Conservation (phyloP, 1,284 basidiomycete genomes). For the Moesziomyces sp. region DNA sequence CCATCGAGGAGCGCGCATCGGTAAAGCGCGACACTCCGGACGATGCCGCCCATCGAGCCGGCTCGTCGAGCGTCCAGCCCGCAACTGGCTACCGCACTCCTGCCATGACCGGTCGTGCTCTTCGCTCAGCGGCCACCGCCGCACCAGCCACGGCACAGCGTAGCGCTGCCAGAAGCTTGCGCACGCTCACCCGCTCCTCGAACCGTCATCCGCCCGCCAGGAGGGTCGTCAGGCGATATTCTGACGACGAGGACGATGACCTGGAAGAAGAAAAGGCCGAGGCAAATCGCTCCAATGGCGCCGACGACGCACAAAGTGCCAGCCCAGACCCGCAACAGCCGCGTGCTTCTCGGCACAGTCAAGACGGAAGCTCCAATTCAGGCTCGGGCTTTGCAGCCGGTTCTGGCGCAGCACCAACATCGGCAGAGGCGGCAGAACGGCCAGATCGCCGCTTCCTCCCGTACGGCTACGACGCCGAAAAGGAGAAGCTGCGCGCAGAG, state of each 20-base stretch:
- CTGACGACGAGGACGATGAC: conserved; percentile 60
- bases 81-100: conserved; percentile 45
- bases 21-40: conserved; percentile 35
- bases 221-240: conserved; percentile 52
- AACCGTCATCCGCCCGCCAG: conserved; percentile 53
- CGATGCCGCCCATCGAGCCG: conserved; percentile 14
- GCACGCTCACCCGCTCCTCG: conserved; percentile 43
- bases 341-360: conserved; percentile 9
- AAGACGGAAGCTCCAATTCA: conserved; percentile 35
- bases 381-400: conserved; percentile 29
- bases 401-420: conserved; percentile 15
- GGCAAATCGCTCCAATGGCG: conserved; percentile 11
- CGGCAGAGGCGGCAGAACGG: conserved; percentile 18
- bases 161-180: conserved; percentile 43
- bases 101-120: conserved; percentile 40
- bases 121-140: conserved; percentile 25
- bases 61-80: conserved; percentile 15
- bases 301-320: conserved; percentile 20
- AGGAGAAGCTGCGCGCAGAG: conserved; percentile 37
- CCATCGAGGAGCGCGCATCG: conserved; percentile 28
- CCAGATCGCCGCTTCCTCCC: conserved; percentile 29
- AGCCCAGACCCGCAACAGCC: conserved; percentile 19
- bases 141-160: conserved; percentile 33
- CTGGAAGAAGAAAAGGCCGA: conserved; percentile 26
- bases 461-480: conserved; percentile 45